These are phyloP conservation scores for Schwanniomyces pseudopolymorphus DNA, from an alignment of 805 yeast genomes.

Conservation along the genomic window DNA sequence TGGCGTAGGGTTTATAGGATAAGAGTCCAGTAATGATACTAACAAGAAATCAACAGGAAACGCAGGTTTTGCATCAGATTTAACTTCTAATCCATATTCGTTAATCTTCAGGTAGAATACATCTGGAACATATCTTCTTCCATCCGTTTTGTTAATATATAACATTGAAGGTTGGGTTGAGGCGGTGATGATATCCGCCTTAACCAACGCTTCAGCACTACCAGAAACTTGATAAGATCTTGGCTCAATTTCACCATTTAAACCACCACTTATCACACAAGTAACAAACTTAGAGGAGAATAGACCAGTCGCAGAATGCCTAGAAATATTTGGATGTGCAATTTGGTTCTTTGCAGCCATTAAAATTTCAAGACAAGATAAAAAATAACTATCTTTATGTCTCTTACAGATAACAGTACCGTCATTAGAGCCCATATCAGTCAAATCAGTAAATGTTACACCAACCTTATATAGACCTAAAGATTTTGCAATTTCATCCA, in stretches of 20 bases:
- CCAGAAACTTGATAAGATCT: conserved; percentile 86
- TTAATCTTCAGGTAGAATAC: conserved; percentile 80
- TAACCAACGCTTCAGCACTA: conserved; percentile 82
- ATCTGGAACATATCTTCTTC: conserved; percentile 88
- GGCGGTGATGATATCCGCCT: conserved; percentile 82
- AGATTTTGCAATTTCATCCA: conserved; percentile 52
- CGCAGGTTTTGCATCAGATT: conserved; percentile 83
- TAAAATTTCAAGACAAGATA: conserved; percentile 81
- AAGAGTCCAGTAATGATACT: conserved; percentile 89
- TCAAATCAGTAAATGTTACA: conserved; percentile 81
- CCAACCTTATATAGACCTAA: conserved; percentile 78
- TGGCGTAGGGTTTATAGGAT: conserved; percentile 65
- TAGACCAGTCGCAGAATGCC: conserved; percentile 59
- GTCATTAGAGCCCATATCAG: conserved; percentile 82
- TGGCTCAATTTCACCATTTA: conserved; percentile 84
- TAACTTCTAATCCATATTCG: conserved; percentile 87
- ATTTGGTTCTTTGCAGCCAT: conserved; percentile 82
- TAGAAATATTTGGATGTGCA: conserved; percentile 58
- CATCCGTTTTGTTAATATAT: conserved; percentile 71
- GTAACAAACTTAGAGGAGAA: conserved; percentile 92
- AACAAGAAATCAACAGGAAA: conserved; percentile 89
- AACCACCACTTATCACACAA: conserved; percentile 90
- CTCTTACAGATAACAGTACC: conserved; percentile 92
- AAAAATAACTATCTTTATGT: conserved; percentile 86
- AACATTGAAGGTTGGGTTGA: conserved; percentile 90